Conservation (phyloP, 805 yeast species). For the Saturnispora sanitii region DNA sequence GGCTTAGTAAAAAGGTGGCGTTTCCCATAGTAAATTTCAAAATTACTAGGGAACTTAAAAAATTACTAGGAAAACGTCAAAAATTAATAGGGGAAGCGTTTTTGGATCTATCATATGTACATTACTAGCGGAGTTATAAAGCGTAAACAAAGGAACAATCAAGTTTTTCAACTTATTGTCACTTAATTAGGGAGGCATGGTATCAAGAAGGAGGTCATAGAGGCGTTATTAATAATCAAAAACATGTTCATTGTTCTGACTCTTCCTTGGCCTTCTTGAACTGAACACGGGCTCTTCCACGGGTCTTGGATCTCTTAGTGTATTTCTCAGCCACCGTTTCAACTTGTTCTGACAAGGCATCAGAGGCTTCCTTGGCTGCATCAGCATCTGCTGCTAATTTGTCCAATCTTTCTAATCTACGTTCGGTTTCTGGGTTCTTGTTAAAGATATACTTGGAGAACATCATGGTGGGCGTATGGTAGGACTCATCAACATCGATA, state of each 20-base stretch:
- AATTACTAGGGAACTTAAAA: no score
- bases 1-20: no score
- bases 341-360: not conserved
- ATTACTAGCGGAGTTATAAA: not conserved
- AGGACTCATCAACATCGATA: conserved; percentile 9
- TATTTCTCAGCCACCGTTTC: not conserved
- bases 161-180: no score
- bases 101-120: no score
- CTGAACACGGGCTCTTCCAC: not conserved
- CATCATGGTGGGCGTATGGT: conserved; percentile 15
- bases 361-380: not conserved
- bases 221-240: no score
- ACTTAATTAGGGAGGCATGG: no score
- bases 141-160: not conserved
- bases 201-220: no score
- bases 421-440: conserved; percentile 15
- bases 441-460: conserved; percentile 15
- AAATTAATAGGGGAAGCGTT: not conserved
- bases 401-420: conserved; percentile 10
- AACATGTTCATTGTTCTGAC: no score
- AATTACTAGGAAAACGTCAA: not conserved
- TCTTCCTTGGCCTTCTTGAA: not conserved
- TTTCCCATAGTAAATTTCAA: no score
- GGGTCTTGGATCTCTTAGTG: not conserved
- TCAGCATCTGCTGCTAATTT: not conserved